phyloP scores from a whole-genome alignment of 139 green algal genomes.

The Picochlorum sp. region DNA sequence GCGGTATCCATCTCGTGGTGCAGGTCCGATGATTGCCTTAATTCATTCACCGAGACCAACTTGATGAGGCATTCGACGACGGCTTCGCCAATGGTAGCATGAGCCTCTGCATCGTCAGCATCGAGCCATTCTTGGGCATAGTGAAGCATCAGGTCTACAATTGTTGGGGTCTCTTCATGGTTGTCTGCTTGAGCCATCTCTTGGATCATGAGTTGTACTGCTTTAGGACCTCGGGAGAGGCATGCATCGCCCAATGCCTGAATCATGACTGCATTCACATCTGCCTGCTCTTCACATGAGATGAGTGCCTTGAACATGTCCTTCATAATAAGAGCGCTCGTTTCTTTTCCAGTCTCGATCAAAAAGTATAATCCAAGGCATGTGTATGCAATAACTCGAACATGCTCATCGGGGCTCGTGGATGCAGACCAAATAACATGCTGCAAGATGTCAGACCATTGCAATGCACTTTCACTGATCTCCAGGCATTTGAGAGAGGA shows the following conservation, averaged over 20 bases:
- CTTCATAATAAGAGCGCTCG: background rate
- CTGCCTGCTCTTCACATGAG: slow-evolving; percentile 1
- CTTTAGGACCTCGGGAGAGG: slow-evolving; percentile 10
- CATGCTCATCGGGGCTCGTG: background rate
- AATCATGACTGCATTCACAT: slow-evolving; percentile 9
- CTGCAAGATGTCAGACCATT: slow-evolving; percentile 13
- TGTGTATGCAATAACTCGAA: slow-evolving; percentile 28
- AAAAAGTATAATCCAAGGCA: slow-evolving; percentile 44
- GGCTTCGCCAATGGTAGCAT: slow-evolving; percentile 8
- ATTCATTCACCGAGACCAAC: slow-evolving; percentile 27
- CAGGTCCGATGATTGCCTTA: slow-evolving; percentile 3
- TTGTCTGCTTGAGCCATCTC: background rate
- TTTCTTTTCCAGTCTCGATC: slow-evolving; percentile 19
- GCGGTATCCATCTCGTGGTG: slow-evolving; percentile 4
- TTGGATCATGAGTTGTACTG: slow-evolving; percentile 13
- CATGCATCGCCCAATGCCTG: slow-evolving; percentile 30
- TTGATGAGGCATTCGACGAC: slow-evolving; percentile 33
- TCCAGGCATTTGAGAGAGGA: background rate
- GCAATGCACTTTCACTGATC: background rate
- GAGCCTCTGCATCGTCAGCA: background rate
- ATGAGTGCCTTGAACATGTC: slow-evolving; percentile 12
- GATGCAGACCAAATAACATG: slow-evolving; percentile 18
- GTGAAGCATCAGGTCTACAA: slow-evolving; percentile 34
- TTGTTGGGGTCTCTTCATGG: slow-evolving; percentile 2
- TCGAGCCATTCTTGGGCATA: slow-evolving; percentile 21